Percentiles rank a stretch among this genome's conserved stretches.
Evolutionary conservation across 768 basidiomycete species (phyloP).

Genomic region (Pisolithus orientalis): DNA sequence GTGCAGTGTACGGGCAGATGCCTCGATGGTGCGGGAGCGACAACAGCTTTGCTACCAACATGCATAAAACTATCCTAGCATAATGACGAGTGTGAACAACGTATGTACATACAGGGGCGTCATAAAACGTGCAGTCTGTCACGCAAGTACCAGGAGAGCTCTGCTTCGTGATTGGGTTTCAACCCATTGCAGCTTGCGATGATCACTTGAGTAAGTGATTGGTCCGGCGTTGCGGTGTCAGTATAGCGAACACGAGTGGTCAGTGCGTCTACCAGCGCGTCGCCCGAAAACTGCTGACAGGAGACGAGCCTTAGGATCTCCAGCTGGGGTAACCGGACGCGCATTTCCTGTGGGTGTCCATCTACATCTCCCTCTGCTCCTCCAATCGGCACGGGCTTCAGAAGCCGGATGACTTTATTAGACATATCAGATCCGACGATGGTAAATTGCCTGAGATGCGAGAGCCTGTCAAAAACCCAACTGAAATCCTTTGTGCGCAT

Average conservation of each 20-base stretch:
- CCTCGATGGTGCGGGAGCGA: too few relatives aligned
- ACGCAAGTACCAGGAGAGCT: conserved; percentile 20
- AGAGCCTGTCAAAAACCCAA: conserved; percentile 56
- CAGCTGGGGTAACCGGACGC: conserved; percentile 51
- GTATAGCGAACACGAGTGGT: conserved; percentile 39
- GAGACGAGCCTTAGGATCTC: conserved; percentile 47
- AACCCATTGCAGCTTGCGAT: conserved; percentile 20
- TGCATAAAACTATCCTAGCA: background rate
- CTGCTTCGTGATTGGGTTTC: conserved; percentile 13
- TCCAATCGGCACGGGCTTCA: conserved; percentile 36
- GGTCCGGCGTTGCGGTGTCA: conserved; percentile 23
- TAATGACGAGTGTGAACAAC: background rate
- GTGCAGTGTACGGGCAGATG: too few relatives aligned
- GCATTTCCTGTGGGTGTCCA: conserved; percentile 11
- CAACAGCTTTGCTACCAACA: background rate
- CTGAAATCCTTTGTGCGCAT: conserved; percentile 79
- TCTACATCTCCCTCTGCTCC: conserved; percentile 6
- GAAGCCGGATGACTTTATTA: conserved; percentile 56
- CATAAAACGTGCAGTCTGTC: conserved; percentile 24
- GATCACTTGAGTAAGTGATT: conserved; percentile 21
- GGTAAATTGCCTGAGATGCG: conserved; percentile 52
- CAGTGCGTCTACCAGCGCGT: conserved; percentile 49
- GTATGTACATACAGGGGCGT: background rate
- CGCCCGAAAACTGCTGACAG: conserved; percentile 59
- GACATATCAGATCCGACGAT: conserved; percentile 83